Conservation (phyloP, 2,329 filamentous ascomycete species). For the Parastagonospora nodorum region DNA sequence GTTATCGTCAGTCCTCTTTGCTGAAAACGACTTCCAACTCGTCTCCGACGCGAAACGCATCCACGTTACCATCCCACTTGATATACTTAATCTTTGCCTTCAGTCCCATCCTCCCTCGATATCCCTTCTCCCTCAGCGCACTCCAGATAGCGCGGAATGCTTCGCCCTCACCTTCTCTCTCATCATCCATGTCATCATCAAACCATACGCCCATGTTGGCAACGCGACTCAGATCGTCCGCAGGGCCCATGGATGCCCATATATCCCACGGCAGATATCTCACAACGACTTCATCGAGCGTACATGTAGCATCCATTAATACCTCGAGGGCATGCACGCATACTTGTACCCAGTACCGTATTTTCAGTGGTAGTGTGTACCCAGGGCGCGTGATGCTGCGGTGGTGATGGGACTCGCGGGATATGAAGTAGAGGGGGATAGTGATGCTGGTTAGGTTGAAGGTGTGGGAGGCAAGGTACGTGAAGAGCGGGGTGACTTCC, state of each 20-base stretch:
- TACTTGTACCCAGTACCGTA: slow-evolving; percentile 42
- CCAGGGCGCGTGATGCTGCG: slow-evolving; percentile 28
- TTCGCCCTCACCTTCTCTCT: slow-evolving; percentile 36
- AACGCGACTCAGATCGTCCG: slow-evolving; percentile 34
- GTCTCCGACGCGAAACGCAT: slow-evolving; percentile 37
- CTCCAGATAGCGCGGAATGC: slow-evolving; percentile 38
- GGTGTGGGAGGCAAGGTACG: slow-evolving; percentile 31
- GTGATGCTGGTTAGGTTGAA: slow-evolving; percentile 37
- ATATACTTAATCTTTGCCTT: slow-evolving; percentile 25
- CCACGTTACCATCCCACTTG: slow-evolving; percentile 40
- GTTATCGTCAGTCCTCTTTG: not conserved
- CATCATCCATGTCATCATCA: slow-evolving; percentile 18
- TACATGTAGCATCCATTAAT: slow-evolving; percentile 21
- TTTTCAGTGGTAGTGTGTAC: slow-evolving; percentile 33
- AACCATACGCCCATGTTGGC: slow-evolving; percentile 37
- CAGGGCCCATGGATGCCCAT: slow-evolving; percentile 43
- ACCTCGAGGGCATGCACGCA: slow-evolving; percentile 31
- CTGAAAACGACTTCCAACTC: slow-evolving; percentile 42
- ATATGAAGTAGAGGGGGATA: slow-evolving; percentile 42
- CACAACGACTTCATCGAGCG: slow-evolving; percentile 28
- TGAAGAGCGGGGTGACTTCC: slow-evolving; percentile 43
- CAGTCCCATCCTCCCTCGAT: slow-evolving; percentile 16
- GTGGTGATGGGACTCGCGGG: slow-evolving; percentile 24
- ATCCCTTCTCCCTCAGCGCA: slow-evolving; percentile 17
- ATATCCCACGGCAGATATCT: slow-evolving; percentile 42